These are phyloP conservation scores for Agrocybe pediades DNA, from an alignment of 768 basidiomycete species.

Conservation along the genomic window DNA sequence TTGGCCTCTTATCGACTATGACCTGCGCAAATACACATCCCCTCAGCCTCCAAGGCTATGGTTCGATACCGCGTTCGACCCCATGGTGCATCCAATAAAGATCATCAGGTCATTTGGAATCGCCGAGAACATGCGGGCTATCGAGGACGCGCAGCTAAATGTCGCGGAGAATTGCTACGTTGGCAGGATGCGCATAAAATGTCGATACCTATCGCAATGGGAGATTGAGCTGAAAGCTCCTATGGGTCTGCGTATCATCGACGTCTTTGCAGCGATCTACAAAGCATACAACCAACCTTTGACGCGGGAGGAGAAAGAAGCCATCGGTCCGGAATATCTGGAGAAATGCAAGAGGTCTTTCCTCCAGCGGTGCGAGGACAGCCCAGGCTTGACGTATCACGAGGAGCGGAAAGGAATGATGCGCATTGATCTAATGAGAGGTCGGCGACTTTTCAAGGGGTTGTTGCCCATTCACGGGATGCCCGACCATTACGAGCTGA, in stretches of 20 bases:
- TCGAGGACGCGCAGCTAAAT: constrained; percentile 39
- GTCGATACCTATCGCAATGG: constrained; percentile 41
- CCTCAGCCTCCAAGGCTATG: constrained; percentile 35
- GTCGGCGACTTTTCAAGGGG: constrained; percentile 55
- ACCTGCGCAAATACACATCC: constrained; percentile 25
- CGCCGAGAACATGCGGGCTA: constrained; percentile 11
- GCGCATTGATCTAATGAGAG: constrained; percentile 56
- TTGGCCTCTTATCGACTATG: constrained; percentile 51
- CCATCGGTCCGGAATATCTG: constrained; percentile 28
- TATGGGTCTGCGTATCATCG: constrained; percentile 54
- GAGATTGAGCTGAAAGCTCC: constrained; percentile 37
- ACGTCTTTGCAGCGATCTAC: constrained; percentile 62
- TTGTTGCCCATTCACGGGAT: constrained; percentile 32
- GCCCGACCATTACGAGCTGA: constrained; percentile 15
- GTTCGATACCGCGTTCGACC: constrained; percentile 54
- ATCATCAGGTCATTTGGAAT: constrained; percentile 25
- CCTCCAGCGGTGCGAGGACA: constrained; percentile 45
- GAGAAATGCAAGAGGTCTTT: constrained; percentile 44
- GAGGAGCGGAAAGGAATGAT: constrained; percentile 51
- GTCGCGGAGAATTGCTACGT: constrained; percentile 44
- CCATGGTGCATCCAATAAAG: constrained; percentile 23
- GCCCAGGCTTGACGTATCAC: constrained; percentile 39
- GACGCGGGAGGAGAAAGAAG: constrained; percentile 40
- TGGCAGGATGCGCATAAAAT: constrained; percentile 38
- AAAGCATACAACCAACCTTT: constrained; percentile 46